Evolutionary conservation across 1,284 basidiomycete species (phyloP), one percentile per base, ranked within the genome.

Genomic region (Thelephora terrestris): DNA sequence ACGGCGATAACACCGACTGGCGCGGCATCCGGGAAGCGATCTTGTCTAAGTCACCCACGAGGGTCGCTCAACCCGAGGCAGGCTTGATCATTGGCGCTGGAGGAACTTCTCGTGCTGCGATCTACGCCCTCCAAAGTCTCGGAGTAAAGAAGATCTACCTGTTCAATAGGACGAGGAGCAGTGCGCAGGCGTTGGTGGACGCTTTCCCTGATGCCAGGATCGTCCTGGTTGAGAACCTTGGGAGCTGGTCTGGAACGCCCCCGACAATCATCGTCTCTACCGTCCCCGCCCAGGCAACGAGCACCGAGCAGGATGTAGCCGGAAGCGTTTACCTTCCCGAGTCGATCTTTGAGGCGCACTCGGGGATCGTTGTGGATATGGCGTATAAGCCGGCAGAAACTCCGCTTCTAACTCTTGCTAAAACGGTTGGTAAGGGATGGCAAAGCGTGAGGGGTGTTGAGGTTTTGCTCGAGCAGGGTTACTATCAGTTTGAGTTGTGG

Each of bases 1-100:
- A 78, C 45, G 93, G 94, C 1, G 91, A 96, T 60, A 97, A 97
- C 67, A 95, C 92, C 0, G 93, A 96, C 62, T 96, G 91, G 84
- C 65, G 86, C 45, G 93, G 90, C 0, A 94, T 97, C 55, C 73
- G 73, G 23, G 71, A 80, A 18, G 75, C 79, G 42, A 72, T 78
- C 42, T 71, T 57, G 44, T 66, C 68, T 35, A 72, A 71, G 32
- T 58, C 68, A 27, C 55, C 63, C 3, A 58, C 56, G 14, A 59
- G 58, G 21, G 64, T 76, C 14, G 51, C 59, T 38, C 60, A 52
- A 29, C 58, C 66, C 6, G 66, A 70, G 24, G 72, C 79, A 0
- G 85, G 75, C 9, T 73, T 97, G 45, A 81, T 97, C 49, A 87
- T 97, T 53, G 93, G 93, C 2, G 92, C 91, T 0, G 93, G 93